Evolutionary conservation across 345 rosid genomes (phyloP).

Genomic region (Turnera subulata): DNA sequence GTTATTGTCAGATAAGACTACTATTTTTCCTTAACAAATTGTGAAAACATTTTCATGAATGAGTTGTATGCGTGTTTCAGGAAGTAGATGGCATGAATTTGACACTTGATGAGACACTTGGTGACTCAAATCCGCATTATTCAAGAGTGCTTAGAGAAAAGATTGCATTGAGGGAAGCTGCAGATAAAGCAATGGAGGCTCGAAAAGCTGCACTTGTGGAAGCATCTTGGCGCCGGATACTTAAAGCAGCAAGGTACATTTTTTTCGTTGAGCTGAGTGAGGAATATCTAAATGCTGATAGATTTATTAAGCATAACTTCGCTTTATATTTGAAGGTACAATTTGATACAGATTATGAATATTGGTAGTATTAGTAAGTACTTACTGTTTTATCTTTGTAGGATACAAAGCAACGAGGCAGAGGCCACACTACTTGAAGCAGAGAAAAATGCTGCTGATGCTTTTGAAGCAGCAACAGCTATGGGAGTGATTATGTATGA

Average conservation of each 20-base stretch:
- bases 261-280: background rate
- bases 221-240: conserved; percentile 93
- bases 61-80: conserved; percentile 32
- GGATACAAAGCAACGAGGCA: conserved; percentile 78
- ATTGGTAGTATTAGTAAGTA: no score
- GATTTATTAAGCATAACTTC: no score
- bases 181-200: conserved; percentile 77
- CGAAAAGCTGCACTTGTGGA: conserved; percentile 88
- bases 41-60: background rate
- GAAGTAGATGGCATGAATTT: conserved; percentile 85
- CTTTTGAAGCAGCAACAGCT: conserved; percentile 81
- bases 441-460: conserved; percentile 74
- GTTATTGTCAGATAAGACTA: no score
- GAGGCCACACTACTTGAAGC: conserved; percentile 52
- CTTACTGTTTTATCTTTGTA: conserved; percentile 19
- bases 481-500: conserved; percentile 87
- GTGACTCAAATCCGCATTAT: conserved; percentile 85
- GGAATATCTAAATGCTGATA: no score
- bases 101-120: conserved; percentile 89
- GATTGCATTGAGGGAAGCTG: conserved; percentile 91
- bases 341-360: no score
- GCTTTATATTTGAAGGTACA: no score
- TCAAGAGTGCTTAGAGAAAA: conserved; percentile 80
- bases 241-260: conserved; percentile 75
- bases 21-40: no score